Evolutionary conservation across 2,329 filamentous ascomycete species (phyloP), one percentile per base, ranked within the genome.

Genomic region (Ophiosphaerella korrae): DNA sequence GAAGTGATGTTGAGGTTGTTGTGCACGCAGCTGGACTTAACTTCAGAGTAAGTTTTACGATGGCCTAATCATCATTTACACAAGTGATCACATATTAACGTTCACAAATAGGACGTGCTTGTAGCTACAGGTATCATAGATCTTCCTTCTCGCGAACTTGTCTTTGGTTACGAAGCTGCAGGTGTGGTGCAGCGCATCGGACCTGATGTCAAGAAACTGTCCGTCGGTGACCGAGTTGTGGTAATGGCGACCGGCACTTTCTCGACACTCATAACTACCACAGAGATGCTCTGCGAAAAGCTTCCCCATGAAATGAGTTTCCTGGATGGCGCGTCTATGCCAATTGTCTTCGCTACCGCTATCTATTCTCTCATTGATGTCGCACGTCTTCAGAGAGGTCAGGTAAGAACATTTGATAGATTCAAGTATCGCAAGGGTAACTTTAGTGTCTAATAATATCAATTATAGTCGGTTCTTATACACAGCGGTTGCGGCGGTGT

Each of bases 241-340:
- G 21, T 32, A 9, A 8, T 60, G 6, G 38, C 21, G 5, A 13
- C 14, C 9, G 39, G 46, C 3, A 16, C 9, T 12, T 55, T 60
- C 16, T 12, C 58, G 1, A 50, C 53, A 1, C 6, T 5, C 2
- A 12, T 57, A 1, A 42, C 31, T 3, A 33, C 3, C 1, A n/a
- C 18, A 7, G 52, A 50, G 23, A 24, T 11, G 2, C n/a, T 47
- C 7, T 41, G n/a, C 45, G 61, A 16, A 16, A 48, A 49, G n/a
- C 58, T 74, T 3, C 68, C 71, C 2, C 59, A 67, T 13, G 16
- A 37, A 1, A 34, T 74, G 9, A 51, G 37, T 7, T 66, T 69
- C 18, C 55, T 57, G 8, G 62, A 69, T 1, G 71, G 58, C 3
- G 62, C 67, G 0, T 62, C 65, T 1, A 62, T 74, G 18, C 53